Conservation (phyloP, 176 grass and related monocot genomes). For the Alloteropsis semialata region DNA sequence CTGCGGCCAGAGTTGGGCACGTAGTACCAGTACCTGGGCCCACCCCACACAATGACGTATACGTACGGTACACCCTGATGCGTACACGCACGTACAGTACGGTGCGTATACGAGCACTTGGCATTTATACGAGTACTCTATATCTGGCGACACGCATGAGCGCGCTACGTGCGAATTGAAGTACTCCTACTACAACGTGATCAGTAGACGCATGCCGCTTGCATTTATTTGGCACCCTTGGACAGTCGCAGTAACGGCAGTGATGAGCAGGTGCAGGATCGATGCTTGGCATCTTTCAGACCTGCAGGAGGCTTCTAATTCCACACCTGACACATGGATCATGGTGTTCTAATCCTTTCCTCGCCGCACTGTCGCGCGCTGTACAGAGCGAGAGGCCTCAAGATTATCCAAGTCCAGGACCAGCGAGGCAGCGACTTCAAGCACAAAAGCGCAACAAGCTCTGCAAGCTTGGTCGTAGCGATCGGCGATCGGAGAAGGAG, state of each 20-base stretch:
- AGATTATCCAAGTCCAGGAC: too few species aligned
- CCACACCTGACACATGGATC: conserved; percentile 45
- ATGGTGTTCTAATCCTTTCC: conserved; percentile 36
- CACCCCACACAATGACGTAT: too few species aligned
- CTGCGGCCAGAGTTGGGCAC: background rate
- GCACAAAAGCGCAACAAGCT: too few species aligned
- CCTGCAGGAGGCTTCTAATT: conserved; percentile 52
- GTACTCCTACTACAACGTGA: background rate
- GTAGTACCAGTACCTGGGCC: background rate
- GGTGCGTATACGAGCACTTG: background rate
- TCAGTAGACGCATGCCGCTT: background rate
- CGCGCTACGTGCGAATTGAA: background rate
- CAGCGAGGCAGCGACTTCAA: background rate
- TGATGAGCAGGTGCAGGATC: conserved; percentile 15
- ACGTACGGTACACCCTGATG: too few species aligned
- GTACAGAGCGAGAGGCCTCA: too few species aligned
- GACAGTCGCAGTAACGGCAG: background rate
- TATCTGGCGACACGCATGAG: background rate
- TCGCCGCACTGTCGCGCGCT: background rate
- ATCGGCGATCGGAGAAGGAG: background rate
- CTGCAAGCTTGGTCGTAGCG: background rate
- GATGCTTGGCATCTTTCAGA: conserved; percentile 37
- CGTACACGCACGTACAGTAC: too few species aligned
- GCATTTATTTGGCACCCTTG: conserved; percentile 32
- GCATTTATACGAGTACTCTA: too few species aligned